phyloP scores from a whole-genome alignment of 768 basidiomycete species.

The Tulasnella sp. region DNA sequence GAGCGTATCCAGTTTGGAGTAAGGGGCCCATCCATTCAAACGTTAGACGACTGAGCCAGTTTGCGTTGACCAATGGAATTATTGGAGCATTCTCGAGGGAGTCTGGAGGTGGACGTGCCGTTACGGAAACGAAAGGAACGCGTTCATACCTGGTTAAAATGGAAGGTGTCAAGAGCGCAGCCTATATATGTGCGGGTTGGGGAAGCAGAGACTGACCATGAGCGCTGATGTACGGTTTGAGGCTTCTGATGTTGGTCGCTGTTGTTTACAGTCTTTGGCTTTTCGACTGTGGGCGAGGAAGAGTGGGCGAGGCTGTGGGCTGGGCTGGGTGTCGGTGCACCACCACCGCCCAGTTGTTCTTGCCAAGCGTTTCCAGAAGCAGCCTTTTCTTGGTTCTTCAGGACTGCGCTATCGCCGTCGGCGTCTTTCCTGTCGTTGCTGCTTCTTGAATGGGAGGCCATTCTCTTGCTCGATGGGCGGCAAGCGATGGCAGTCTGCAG shows the following conservation, averaged over 20 bases:
- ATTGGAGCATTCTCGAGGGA: conserved; percentile 30
- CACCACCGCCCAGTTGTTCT: not conserved
- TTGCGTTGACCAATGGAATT: conserved; percentile 29
- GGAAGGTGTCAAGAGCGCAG: not conserved
- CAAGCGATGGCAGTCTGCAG: not conserved
- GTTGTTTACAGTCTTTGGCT: not conserved
- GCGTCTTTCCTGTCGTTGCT: not conserved
- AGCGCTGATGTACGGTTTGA: not conserved
- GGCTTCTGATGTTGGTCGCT: not conserved
- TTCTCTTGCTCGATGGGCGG: not conserved
- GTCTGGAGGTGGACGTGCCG: conserved; percentile 30
- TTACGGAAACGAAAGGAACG: conserved; percentile 20
- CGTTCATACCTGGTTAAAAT: conserved; percentile 26
- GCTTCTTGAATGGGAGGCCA: not conserved
- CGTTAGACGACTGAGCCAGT: conserved; percentile 22
- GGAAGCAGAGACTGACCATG: not conserved
- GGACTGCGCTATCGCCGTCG: not conserved
- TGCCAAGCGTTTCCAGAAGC: not conserved
- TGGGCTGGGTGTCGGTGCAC: not conserved
- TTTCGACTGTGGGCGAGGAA: not conserved
- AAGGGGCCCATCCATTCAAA: conserved; percentile 61
- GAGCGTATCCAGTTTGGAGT: conserved; percentile 62
- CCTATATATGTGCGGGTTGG: no score
- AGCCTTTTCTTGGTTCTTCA: not conserved
- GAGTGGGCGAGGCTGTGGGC: not conserved